Base-by-base conservation (phyloP, 2,329 filamentous ascomycete species). In the Penicillium sp. region DNA sequence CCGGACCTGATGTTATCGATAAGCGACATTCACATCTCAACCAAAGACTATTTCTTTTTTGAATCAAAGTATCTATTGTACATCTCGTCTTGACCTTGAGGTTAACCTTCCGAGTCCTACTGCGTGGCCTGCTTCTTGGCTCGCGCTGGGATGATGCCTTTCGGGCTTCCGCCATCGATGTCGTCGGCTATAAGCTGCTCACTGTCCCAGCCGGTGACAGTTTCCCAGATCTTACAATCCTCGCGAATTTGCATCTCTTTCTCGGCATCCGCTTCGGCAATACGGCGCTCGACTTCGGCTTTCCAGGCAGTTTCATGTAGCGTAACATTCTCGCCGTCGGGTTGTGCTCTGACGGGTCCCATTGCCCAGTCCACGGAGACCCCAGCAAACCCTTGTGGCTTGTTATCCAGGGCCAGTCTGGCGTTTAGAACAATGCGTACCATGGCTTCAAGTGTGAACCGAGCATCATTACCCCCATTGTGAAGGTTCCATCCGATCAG, bases 401-500 rank as follows among this genome's bases (percentile, higher is more conserved):
- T 33, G 23, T 38, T 47, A 45, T 67, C 65, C 18, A 64, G 60
- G 28, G 63, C 49, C 24, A 66, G 45, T 42, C 67, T 62, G 9
- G 68, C 64, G 43, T 64, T 62, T 21, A 84, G 72, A 38, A 78
- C 79, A 59, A 90, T 81, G 5, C 76, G 83, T 6, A 96, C 70
- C 79, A 94, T 82, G 7, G 85, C 87, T 60, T 87, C 85, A 60
- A 96, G 73, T 0, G 90, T 93, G 68, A 88, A 94, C 1, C 85
- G 81, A 0, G 91, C 91, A 68, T 96, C 91, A 62, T 96, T 96
- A 1, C 91, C 83, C 0, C 87, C 91, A 66, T 96, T 96, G 71
- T 96, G 91, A n/a, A 93, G 77, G 63, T 88, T 79, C 71, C 77
- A 82, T 43, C 79, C 82, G 0, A 74, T 64, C 8, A 95, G 82